Base-by-base conservation (phyloP, 1,284 basidiomycete genomes). In the Microbotryum saponariae region DNA sequence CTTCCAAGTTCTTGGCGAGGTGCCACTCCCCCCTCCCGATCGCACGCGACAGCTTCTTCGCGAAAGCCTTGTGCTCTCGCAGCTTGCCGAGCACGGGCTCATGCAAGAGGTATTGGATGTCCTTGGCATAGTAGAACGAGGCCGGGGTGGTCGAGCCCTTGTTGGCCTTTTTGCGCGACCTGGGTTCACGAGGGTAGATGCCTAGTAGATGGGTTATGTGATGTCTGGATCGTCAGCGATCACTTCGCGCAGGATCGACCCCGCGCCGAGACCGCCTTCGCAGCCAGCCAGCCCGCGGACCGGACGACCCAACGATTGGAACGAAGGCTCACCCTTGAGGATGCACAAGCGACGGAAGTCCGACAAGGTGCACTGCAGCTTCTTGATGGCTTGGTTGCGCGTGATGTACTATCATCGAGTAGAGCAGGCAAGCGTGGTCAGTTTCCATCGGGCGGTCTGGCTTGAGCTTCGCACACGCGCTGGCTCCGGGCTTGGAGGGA, bases 301-400 rank as follows among this genome's bases (percentile, higher is more conserved):
- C 37, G 14, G 25, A 9, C 20, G 45, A 59, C 18, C 47, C 5
- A 31, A 16, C 52, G 59, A 25, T 37, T 33, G 27, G 25, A n/a
- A n/a, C 16, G 33, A 9, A 14, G 50, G 14, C 79, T 62, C 70
- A 89, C 92, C 96, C 81, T 99, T 99, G 71, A 99, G 80, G 71
- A 99, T 99, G 77, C 96, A 99, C 56, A 99, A 80, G 62, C 96
- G 83, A 65, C 96, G 85, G 79, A 99, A 99, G 78, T 99, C 96
- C 60, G 92, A 89, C 47, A 99, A 81, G 45, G 94, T 94, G 76
- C 92, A 89, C 79, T 99, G 96, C 23, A 98, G 82, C 79, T 77
- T 77, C 73, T 77, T 78, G 62, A 77, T 71, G 16, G 77, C 92
- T 63, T 87, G 81, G 63, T 91, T 91, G 50, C 96, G 85, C 51